Evolutionary conservation across 2,329 filamentous ascomycete species (phyloP).

Genomic region (Biscogniauxia mediterranea): DNA sequence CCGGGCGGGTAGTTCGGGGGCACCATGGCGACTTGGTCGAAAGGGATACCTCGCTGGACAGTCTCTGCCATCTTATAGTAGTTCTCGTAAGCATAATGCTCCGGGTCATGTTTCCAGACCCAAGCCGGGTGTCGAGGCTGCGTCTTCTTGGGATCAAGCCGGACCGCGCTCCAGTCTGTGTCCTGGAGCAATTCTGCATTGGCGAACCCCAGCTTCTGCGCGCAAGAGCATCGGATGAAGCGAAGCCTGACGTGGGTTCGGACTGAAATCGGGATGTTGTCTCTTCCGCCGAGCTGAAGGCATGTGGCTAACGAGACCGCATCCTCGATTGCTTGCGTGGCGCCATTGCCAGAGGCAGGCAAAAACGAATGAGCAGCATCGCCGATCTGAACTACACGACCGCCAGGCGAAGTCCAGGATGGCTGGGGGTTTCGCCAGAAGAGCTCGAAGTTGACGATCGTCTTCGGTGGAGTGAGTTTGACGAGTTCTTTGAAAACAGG

Average conservation of each 20-base stretch:
- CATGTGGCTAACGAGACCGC: constrained; percentile 37
- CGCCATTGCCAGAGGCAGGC: constrained; percentile 41
- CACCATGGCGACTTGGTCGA: constrained; percentile 29
- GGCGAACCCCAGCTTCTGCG: constrained; percentile 38
- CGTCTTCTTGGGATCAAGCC: constrained; percentile 32
- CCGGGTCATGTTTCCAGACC: constrained; percentile 39
- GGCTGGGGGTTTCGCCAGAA: constrained; percentile 41
- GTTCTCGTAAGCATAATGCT: constrained; percentile 36
- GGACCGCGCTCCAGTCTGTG: constrained; percentile 35
- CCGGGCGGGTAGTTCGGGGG: constrained; percentile 36
- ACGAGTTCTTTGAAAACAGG: constrained; percentile 36
- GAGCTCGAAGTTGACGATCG: constrained; percentile 40
- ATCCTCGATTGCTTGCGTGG: constrained; percentile 43
- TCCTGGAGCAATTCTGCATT: constrained; percentile 38
- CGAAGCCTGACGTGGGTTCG: constrained; percentile 37
- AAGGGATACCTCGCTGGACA: constrained; percentile 30
- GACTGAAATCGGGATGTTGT: constrained; percentile 32
- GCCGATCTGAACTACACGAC: constrained; percentile 37
- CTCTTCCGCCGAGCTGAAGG: constrained; percentile 35
- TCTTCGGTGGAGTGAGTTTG: constrained; percentile 31
- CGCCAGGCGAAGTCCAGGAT: constrained; percentile 36
- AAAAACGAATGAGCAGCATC: constrained; percentile 42
- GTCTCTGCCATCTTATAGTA: constrained; percentile 34
- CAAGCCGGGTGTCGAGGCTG: constrained; percentile 37
- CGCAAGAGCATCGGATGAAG: constrained; percentile 35